A percentile compares a stretch with the other conserved stretches of the same genome.
Conservation (phyloP, 2,329 filamentous ascomycete genomes). For the Coniella vitis region DNA sequence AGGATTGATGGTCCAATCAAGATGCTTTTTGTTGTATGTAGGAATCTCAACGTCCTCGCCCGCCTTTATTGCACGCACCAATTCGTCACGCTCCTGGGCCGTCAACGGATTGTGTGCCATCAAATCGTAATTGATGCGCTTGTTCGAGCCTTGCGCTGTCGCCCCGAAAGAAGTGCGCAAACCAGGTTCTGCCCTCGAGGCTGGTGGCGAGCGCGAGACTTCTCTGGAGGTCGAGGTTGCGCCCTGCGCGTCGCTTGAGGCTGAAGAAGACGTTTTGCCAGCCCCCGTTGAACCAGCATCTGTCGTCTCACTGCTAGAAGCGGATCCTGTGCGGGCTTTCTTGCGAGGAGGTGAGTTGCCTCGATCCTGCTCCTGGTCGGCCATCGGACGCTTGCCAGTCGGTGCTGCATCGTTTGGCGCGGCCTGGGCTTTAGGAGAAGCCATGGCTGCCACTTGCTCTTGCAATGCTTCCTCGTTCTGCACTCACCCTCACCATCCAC, state of each 20-base stretch:
- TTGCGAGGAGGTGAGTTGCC: conserved; percentile 11
- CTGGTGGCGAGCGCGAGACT: conserved; percentile 4
- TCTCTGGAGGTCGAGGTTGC: neutral
- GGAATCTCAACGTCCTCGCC: neutral
- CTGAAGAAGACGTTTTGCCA: neutral
- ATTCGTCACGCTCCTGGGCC: conserved; percentile 1
- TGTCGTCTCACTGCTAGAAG: neutral
- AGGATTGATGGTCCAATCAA: conserved; percentile 3
- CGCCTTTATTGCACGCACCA: conserved; percentile 4
- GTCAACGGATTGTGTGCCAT: conserved; percentile 1
- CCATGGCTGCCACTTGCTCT: too few relatives aligned
- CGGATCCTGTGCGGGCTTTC: conserved; percentile 5
- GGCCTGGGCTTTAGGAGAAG: neutral
- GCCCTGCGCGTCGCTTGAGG: conserved; percentile 5
- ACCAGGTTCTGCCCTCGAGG: conserved; percentile 20
- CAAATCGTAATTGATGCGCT: neutral
- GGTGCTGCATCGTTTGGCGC: neutral
- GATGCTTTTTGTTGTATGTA: neutral
- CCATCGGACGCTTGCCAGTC: conserved; percentile 2
- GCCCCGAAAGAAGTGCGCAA: conserved; percentile 15
- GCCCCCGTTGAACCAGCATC: neutral
- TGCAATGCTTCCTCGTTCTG: neutral
- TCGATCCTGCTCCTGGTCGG: neutral
- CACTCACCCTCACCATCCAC: neutral
- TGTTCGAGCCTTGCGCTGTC: neutral